These are phyloP conservation scores for Xylaria telfairii DNA, from an alignment of 495 filamentous ascomycete genomes.

Conservation along the genomic window DNA sequence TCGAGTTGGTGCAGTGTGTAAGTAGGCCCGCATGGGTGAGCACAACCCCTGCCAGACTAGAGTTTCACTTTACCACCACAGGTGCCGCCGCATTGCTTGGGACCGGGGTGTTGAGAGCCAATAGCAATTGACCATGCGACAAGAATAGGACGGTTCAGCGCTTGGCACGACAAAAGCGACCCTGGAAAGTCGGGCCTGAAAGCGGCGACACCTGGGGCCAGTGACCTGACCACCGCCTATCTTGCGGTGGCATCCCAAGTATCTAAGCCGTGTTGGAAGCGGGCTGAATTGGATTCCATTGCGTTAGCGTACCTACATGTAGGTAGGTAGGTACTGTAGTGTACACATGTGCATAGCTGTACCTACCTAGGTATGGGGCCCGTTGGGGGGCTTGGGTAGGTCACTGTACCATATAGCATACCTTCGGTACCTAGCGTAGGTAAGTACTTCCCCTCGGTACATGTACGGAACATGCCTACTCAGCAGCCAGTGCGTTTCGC, in stretches of 20 bases:
- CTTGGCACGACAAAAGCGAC: conserved; percentile 15
- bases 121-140: conserved; percentile 11
- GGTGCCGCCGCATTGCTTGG: conserved; percentile 17
- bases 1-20: background rate
- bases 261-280: conserved; percentile 10
- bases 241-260: background rate
- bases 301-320: background rate
- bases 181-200: conserved; percentile 24
- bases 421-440: background rate
- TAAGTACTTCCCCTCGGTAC: too few species aligned
- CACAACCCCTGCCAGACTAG: conserved; percentile 10
- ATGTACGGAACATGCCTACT: too few species aligned
- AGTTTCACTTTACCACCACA: conserved; percentile 24
- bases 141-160: conserved; percentile 18
- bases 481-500: background rate
- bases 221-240: conserved; percentile 1
- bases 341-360: too few species aligned
- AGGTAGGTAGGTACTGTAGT: too few species aligned
- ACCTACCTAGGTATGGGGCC: background rate
- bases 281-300: background rate
- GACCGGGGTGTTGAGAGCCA: conserved; percentile 14
- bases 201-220: conserved; percentile 1
- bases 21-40: background rate
- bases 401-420: too few species aligned
- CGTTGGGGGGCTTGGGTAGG: background rate